Percentiles rank a stretch among this genome's conserved stretches.
phyloP scores from a whole-genome alignment of 345 rosid species.

The Hypericum perforatum region DNA sequence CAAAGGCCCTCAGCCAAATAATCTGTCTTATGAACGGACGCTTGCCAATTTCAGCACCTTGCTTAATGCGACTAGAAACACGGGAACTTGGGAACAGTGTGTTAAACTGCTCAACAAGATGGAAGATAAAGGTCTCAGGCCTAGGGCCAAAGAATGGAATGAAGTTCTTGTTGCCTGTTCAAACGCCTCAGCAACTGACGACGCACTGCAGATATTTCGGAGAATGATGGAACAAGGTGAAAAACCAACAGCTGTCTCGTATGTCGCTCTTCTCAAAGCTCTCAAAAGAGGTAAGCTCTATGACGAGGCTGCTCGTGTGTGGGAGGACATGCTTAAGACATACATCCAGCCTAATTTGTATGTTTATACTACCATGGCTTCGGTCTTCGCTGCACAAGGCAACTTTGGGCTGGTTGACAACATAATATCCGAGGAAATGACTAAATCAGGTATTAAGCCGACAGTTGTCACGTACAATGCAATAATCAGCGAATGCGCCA shows the following conservation, averaged over 20 bases:
- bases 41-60: constrained; percentile 67
- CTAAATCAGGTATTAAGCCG: constrained; percentile 45
- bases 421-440: constrained; percentile 52
- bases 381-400: constrained; percentile 54
- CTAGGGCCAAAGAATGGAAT: constrained; percentile 70
- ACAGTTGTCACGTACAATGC: constrained; percentile 91
- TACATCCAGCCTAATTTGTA: constrained; percentile 61
- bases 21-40: constrained; percentile 54
- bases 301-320: constrained; percentile 70
- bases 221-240: constrained; percentile 83
- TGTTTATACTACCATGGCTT: constrained; percentile 81
- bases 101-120: constrained; percentile 64
- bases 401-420: constrained; percentile 57
- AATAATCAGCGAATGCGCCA: constrained; percentile 57
- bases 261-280: constrained; percentile 74
- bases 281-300: constrained; percentile 84
- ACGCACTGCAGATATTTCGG: constrained; percentile 68
- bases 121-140: constrained; percentile 83
- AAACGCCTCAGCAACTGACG: constrained; percentile 68
- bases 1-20: constrained; percentile 77
- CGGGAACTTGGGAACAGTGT: constrained; percentile 93
- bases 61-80: constrained; percentile 59
- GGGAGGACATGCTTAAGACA: constrained; percentile 86
- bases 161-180: constrained; percentile 90
- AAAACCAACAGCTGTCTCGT: constrained; percentile 78